Base-by-base conservation (phyloP, 2,329 filamentous ascomycete species). In the Ophiostoma montium region DNA sequence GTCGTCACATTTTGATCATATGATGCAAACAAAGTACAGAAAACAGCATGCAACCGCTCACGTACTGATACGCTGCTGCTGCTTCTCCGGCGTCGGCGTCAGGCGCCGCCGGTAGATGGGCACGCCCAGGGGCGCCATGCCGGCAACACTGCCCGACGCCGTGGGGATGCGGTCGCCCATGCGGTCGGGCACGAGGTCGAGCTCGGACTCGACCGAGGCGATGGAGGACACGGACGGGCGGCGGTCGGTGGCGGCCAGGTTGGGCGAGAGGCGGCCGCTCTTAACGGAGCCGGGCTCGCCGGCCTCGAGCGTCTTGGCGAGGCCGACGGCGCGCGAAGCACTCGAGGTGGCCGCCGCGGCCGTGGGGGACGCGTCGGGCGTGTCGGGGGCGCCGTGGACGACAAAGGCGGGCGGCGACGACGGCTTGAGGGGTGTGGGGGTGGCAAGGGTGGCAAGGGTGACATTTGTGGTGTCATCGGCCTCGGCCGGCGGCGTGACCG, bases 101-200 rank as follows among this genome's bases (percentile, higher is more conserved):
- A 73, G 56, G 23, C 71, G 64, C 42, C 59, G 54, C 49, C 53
- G 55, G 53, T 53, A 56, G 10, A 49, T 49, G 9, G 55, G 55
- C 39, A 49, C 49, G n/a, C 47, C 46, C 16, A 56, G 52, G 12
- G 36, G 74, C 61, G 42, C 48, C n/a, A 43, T 44, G 11, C 42
- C 42, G 10, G 42, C 31, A 10, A 44, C 42, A n/a, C 42, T 44
- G 27, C 42, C 42, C 2, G 42, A 44, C 3, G 38, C 74, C 61
- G 16, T 71, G 10, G 70, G 67, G 36, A 78, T 71, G 48, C 75
- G 71, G 50, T 74, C 72, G 7, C 72, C 74, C 76, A 79, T 80
- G 48, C 75, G 69, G 58, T 81, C 78, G 12, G 75, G 76, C n/a
- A 80, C 60, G 43, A 81, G 63, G 43, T 81, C 78, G 1, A 71